Percentiles rank a stretch among this genome's conserved stretches.
These are phyloP conservation scores for Ophiostoma fasciatum DNA, from an alignment of 2,329 filamentous ascomycete genomes.

Conservation along the genomic window DNA sequence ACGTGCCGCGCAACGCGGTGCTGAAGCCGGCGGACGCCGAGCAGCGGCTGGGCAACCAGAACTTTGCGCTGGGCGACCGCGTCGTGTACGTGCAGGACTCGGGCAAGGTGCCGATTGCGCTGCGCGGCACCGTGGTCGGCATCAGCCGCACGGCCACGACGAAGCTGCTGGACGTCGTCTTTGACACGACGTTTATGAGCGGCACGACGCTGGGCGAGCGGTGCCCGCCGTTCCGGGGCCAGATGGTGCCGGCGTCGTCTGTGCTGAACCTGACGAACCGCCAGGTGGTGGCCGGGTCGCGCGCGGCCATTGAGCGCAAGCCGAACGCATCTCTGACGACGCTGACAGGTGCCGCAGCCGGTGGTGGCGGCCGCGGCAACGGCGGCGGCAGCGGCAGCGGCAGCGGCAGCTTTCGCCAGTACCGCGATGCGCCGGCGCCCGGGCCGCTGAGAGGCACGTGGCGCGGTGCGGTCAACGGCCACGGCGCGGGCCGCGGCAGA, in stretches of 20 bases:
- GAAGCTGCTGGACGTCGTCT: slow-evolving; percentile 77
- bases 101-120: slow-evolving; percentile 87
- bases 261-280: slow-evolving; percentile 76
- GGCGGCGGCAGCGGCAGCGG: slow-evolving; percentile 25
- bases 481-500: slow-evolving; percentile 22
- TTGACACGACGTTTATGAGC: slow-evolving; percentile 93
- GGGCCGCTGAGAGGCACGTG: slow-evolving; percentile 40
- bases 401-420: slow-evolving; percentile 44
- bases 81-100: slow-evolving; percentile 86
- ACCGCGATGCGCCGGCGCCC: slow-evolving; percentile 40
- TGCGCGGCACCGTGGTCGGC: slow-evolving; percentile 84
- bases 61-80: slow-evolving; percentile 73
- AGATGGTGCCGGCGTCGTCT: slow-evolving; percentile 75
- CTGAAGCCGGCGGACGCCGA: slow-evolving; percentile 95
- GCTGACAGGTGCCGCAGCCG: slow-evolving; percentile 29
- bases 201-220: slow-evolving; percentile 82
- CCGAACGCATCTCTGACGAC: slow-evolving; percentile 31
- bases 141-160: slow-evolving; percentile 77
- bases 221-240: slow-evolving; percentile 84
- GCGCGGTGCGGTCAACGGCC: slow-evolving; percentile 39
- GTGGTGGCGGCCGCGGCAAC: slow-evolving; percentile 29
- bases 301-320: slow-evolving; percentile 39
- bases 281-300: slow-evolving; percentile 61
- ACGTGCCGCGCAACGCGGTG: slow-evolving; percentile 73
- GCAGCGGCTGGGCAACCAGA: slow-evolving; percentile 74